Conservation (phyloP, 257 asterid species). For the Solanum habrochaites region DNA sequence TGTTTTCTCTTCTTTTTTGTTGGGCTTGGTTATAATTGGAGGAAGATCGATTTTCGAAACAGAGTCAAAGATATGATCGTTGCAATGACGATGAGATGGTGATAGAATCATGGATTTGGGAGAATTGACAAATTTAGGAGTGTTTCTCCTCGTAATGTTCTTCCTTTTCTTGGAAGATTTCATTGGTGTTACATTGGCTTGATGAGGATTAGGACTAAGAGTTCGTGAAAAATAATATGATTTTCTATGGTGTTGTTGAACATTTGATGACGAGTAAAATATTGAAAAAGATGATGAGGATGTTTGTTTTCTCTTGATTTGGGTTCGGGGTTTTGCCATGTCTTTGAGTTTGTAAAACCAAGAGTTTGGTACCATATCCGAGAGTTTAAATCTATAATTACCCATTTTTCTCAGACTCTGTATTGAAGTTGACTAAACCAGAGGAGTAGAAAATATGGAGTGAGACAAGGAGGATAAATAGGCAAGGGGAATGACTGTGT, state of each 20-base stretch:
- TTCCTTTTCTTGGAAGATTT: conserved; percentile 30
- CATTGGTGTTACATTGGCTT: conserved; percentile 12
- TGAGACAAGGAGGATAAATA: neutral
- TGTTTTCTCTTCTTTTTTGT: neutral
- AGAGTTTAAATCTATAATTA: conserved; percentile 49
- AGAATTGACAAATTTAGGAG: neutral
- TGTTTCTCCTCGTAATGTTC: conserved; percentile 9
- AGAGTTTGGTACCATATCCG: conserved; percentile 66
- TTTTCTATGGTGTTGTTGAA: conserved; percentile 30
- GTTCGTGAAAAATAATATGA: conserved; percentile 54
- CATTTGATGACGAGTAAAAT: neutral
- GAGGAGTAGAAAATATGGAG: neutral
- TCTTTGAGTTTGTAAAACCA: conserved; percentile 69
- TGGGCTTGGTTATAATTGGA: neutral
- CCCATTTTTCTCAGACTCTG: conserved; percentile 26
- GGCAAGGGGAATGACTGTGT: neutral
- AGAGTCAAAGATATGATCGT: neutral
- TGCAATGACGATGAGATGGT: neutral
- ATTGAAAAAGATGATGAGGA: neutral
- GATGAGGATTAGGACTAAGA: neutral
- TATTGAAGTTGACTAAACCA: neutral
- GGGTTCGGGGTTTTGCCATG: conserved; percentile 16
- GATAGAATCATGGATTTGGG: neutral
- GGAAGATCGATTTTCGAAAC: neutral
- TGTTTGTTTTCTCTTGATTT: conserved; percentile 4